Evolutionary conservation across 2,329 filamentous ascomycete species (phyloP).

Genomic region (Microdochium paspali): DNA sequence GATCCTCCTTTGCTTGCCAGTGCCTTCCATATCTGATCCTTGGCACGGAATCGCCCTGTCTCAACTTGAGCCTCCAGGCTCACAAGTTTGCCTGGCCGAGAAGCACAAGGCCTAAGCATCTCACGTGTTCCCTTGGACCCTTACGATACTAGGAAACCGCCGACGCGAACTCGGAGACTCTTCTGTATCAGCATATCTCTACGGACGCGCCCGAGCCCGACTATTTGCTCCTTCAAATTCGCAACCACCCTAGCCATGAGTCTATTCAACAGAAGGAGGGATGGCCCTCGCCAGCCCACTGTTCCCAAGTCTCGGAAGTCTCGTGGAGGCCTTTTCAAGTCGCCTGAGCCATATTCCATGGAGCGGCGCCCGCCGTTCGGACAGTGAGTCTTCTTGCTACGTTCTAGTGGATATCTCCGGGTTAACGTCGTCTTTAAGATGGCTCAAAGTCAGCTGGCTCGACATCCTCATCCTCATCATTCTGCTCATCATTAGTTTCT

Average conservation of each 20-base stretch:
- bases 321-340: not conserved
- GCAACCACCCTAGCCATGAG: not conserved
- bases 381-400: not conserved
- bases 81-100: too few species aligned
- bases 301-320: not conserved
- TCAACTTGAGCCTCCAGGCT: too few species aligned
- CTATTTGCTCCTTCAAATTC: not conserved
- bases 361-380: slow-evolving; percentile 1
- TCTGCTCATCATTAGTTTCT: not conserved
- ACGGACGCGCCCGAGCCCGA: too few species aligned
- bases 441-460: slow-evolving; percentile 3
- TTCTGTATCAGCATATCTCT: too few species aligned
- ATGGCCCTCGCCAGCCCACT: not conserved
- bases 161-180: too few species aligned
- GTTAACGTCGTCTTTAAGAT: not conserved
- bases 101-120: too few species aligned
- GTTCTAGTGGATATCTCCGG: not conserved
- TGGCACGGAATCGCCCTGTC: too few species aligned
- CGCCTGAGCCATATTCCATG: slow-evolving; percentile 2
- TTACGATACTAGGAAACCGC: too few species aligned
- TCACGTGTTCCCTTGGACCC: too few species aligned
- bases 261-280: not conserved
- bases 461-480: slow-evolving; percentile 2
- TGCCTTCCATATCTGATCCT: too few species aligned
- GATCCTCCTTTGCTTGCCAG: not conserved